Evolutionary conservation across 768 basidiomycete genomes (phyloP), one percentile per base, ranked within the genome.

Genomic region (Boletus reticuloceps): DNA sequence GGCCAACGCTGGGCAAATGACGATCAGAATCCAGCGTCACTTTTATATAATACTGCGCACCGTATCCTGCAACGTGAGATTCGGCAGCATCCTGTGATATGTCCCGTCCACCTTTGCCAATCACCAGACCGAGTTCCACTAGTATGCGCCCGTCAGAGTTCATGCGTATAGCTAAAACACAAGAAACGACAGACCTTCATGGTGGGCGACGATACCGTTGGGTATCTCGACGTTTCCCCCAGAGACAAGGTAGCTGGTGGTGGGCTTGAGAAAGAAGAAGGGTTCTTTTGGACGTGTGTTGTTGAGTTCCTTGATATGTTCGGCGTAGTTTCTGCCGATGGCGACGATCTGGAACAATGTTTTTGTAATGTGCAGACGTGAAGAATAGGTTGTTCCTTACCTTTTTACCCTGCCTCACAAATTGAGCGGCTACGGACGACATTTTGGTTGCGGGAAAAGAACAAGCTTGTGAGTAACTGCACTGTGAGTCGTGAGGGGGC

Each of bases 211-310:
- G 36, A 95, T 80, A 6, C 95, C 95, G 27, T 67, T 73, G 0
- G 97, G 97, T 36, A 98, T 88, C 74, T 98, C 91, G 19, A 98
- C 75, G 36, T 81, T 79, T 1, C 91, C 93, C 0, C 90, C 91
- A 16, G 84, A 83, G 20, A 76, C 65, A 22, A 98, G 66, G 66
- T 95, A 98, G 67, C 89, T 92, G 13, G 88, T 85, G 6, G 97
- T 98, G 9, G 96, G 97, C 73, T 99, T 99, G 27, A 98, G 75
- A 78, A 99, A 99, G 82, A 98, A 95, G 79, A 99, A 98, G 0
- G 97, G 97, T 67, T 98, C 95, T 69, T 86, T 90, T 0, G 96
- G 95, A 29, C 39, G 55, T 6, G 88, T 76, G 69, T 98, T 98
- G 65, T 86, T 88, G 36, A 98, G 81, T 67, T 99, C 97, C 72